A percentile compares a stretch with the other conserved stretches of the same genome.
phyloP scores from a whole-genome alignment of 495 filamentous ascomycete species.

The Penicillium crystallinum region DNA sequence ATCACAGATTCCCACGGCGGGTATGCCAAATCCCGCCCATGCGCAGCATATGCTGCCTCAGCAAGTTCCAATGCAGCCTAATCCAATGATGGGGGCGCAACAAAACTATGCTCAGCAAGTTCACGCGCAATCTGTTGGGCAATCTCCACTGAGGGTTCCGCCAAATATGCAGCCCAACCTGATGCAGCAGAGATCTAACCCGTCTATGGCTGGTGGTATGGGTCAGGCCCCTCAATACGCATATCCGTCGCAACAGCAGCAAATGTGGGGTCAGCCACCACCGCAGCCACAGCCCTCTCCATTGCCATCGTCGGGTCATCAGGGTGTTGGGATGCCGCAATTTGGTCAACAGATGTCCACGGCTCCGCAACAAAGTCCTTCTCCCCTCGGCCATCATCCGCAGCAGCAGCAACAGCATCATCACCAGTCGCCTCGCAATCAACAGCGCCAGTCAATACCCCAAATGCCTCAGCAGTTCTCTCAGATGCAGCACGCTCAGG shows the following conservation, averaged over 20 bases:
- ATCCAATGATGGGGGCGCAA: slow-evolving; percentile 38
- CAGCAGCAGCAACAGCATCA: slow-evolving; percentile 40
- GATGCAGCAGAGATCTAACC: slow-evolving; percentile 42
- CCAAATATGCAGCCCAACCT: slow-evolving; percentile 40
- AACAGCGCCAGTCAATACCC: slow-evolving; percentile 35
- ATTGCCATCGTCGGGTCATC: slow-evolving; percentile 34
- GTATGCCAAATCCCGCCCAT: slow-evolving; percentile 36
- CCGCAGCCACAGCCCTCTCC: slow-evolving; percentile 51
- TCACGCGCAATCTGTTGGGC: slow-evolving; percentile 38
- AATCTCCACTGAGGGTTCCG: slow-evolving; percentile 42
- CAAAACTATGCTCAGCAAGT: slow-evolving; percentile 28
- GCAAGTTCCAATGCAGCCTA: slow-evolving; percentile 17
- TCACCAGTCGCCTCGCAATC: slow-evolving; percentile 47
- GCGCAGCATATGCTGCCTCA: slow-evolving; percentile 38
- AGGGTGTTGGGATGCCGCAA: slow-evolving; percentile 42
- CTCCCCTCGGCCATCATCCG: slow-evolving; percentile 29
- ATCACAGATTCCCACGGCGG: slow-evolving; percentile 34
- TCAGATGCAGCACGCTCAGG: slow-evolving; percentile 47
- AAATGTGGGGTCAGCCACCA: slow-evolving; percentile 51
- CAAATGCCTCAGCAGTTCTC: slow-evolving; percentile 41
- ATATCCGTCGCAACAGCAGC: slow-evolving; percentile 41
- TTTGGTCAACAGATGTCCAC: slow-evolving; percentile 38
- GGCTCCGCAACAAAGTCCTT: slow-evolving; percentile 39
- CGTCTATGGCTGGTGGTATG: slow-evolving; percentile 34
- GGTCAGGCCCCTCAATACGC: slow-evolving; percentile 41